Percentiles rank a stretch among this genome's conserved stretches.
phyloP scores from a whole-genome alignment of 345 rosid species.

The Citrus sinensis region DVS_A1.0 CM039161.1:4414001-4414500 shows the following conservation, averaged over 20 bases:
- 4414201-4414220: neutral
- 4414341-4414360: slow-evolving; percentile 53
- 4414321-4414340: neutral
- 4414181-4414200: neutral
- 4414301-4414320: neutral
- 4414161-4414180: neutral
- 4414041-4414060: neutral
- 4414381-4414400: slow-evolving; percentile 74
- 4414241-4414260: neutral
- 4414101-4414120: slow-evolving; percentile 68
- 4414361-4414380: slow-evolving; percentile 74
- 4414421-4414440: slow-evolving; percentile 58
- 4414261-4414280: neutral
- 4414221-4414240: neutral
- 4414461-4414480: neutral
- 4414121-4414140: slow-evolving; percentile 85
- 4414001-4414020: neutral
- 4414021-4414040: neutral
- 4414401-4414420: slow-evolving; percentile 84
- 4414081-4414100: slow-evolving; percentile 68
- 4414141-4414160: slow-evolving; percentile 10
- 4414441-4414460: slow-evolving; percentile 69
- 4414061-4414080: slow-evolving; percentile 65
- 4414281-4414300: neutral
- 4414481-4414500: neutral